Evolutionary conservation across 768 basidiomycete genomes (phyloP), one percentile per base, ranked within the genome.

Genomic region (Podaxis carcinomalis): DNA sequence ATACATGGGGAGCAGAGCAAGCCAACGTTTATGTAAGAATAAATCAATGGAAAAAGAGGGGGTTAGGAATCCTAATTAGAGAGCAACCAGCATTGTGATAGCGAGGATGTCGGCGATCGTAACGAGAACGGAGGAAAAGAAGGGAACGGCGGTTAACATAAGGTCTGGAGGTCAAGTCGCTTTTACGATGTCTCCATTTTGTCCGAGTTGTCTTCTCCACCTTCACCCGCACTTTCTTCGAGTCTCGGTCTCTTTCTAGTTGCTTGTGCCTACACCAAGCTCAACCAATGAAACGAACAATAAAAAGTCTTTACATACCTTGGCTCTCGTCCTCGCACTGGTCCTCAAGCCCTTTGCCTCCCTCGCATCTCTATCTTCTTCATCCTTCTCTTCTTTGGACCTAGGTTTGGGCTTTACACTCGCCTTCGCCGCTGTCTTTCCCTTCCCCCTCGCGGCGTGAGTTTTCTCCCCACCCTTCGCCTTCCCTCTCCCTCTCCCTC

Each of bases 301-400:
- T 7, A 16, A 25, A 32, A 13, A 28, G 13, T 35, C 5, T 16
- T 23, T 16, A 42, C 40, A 19, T 6, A 57, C 57, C 37, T 59
- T 54, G 16, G 57, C 47, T 16, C 51, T 58, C n/a, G 52, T 54
- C 47, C 56, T 51, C 16, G 52, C 56, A 50, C 55, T 59, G 7
- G 50, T 59, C 23, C 62, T 46, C 42, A 56, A 39, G 19, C 57
- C 56, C 32, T 54, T 62, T 36, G 53, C 50, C 39, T 62, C 44
- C 28, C 51, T 49, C 11, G 51, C 55, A 25, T 63, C 57, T 40
- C 51, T 56, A 36, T 56, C 47, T 39, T 60, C 57, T 19, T 56
- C 53, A 10, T 55, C 37, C 27, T 53, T 51, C 16, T 55, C 35
- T 37, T 36, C 51, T 19, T 62, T 57, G 2, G 56, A 23, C 35